Percentiles rank a stretch among this genome's conserved stretches.
These are phyloP conservation scores for Neurospora discreta DNA, from an alignment of 495 filamentous ascomycete genomes.

Conservation along the genomic window DNA sequence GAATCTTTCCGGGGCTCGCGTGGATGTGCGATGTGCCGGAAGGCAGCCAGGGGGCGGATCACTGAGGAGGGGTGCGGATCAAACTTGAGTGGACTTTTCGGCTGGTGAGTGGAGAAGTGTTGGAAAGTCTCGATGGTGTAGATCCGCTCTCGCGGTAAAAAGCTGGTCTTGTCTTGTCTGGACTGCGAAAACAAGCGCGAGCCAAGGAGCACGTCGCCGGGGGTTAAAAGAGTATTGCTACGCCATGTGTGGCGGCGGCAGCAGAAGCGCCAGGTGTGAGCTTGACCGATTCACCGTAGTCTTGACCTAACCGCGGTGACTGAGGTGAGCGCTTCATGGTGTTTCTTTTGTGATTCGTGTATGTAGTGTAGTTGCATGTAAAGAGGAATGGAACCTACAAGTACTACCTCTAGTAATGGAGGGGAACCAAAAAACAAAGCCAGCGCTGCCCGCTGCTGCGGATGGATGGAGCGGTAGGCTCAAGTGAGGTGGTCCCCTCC, in stretches of 20 bases:
- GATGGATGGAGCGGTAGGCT: background rate
- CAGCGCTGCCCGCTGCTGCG: too few species aligned
- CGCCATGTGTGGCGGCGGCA: background rate
- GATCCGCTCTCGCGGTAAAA: background rate
- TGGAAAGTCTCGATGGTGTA: background rate
- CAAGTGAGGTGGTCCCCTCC: background rate
- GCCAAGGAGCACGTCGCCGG: background rate
- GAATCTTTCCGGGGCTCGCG: background rate
- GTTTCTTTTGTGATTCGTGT: too few species aligned
- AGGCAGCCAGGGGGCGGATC: too few species aligned
- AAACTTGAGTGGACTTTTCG: too few species aligned
- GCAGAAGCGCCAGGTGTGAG: background rate
- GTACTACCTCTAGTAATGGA: too few species aligned
- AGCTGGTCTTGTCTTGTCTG: background rate
- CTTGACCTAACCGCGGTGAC: background rate
- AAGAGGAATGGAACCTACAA: too few species aligned
- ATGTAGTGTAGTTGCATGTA: too few species aligned
- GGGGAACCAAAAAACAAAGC: too few species aligned
- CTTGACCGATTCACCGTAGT: background rate
- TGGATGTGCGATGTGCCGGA: background rate
- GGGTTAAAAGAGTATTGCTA: background rate
- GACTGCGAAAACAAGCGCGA: background rate
- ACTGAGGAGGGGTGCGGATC: too few species aligned
- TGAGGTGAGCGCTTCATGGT: background rate
- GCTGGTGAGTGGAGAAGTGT: too few species aligned